Conservation (phyloP, 768 basidiomycete genomes). For the Obba rivulosa region DNA sequence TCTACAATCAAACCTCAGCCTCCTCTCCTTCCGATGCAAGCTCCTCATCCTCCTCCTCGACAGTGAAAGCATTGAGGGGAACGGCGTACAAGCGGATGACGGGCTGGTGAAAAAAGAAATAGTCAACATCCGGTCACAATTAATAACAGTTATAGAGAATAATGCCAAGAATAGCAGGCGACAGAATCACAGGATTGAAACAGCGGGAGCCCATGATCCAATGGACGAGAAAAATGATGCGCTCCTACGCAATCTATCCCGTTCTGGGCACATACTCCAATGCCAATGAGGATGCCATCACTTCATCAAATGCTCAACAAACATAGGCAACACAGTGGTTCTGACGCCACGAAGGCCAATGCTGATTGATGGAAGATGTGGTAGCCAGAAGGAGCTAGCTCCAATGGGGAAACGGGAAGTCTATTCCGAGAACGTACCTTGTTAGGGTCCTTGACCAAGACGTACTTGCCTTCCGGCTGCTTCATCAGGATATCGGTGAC, state of each 20-base stretch:
- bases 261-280: no score
- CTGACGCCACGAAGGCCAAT: no score
- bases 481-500: constrained; percentile 94
- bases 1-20: constrained; percentile 22
- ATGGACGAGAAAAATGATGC: no score
- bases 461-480: constrained; percentile 97
- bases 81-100: constrained; percentile 92
- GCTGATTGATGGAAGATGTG: no score
- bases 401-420: no score
- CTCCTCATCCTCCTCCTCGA: constrained; percentile 66
- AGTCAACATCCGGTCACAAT: constrained; percentile 1
- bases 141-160: constrained; percentile 8
- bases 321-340: no score
- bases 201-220: no score
- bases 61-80: constrained; percentile 82
- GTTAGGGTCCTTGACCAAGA: constrained; percentile 96
- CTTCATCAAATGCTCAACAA: no score
- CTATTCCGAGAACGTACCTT: constrained; percentile 49
- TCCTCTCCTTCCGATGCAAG: constrained; percentile 38
- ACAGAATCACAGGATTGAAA: not conserved
- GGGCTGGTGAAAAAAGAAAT: constrained; percentile 48
- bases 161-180: constrained; percentile 8
- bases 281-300: no score
- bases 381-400: no score
- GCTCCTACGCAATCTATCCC: no score